Evolutionary conservation across 176 grass and related monocot species (phyloP).

Genomic region (Eremochloa ophiuroides): DNA sequence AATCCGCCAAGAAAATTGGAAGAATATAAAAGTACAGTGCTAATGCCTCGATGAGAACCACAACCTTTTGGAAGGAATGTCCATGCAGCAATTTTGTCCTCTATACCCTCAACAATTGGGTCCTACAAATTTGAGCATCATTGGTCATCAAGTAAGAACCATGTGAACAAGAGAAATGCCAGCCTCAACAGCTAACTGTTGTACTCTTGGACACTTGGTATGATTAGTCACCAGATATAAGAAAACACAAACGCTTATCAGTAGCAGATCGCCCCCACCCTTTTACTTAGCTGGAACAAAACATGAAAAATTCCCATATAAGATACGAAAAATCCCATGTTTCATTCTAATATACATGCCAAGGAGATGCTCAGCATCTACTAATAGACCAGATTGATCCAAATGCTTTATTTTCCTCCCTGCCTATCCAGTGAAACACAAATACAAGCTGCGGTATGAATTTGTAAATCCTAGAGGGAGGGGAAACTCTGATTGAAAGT

Average conservation of each 20-base stretch:
- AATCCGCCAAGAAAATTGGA: background rate
- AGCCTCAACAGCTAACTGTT: background rate
- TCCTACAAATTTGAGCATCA: no score
- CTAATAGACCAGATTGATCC: background rate
- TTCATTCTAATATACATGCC: background rate
- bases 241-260: no score
- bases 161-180: background rate
- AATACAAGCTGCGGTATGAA: background rate
- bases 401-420: background rate
- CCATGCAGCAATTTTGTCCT: slow-evolving; percentile 97
- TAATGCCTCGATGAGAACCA: slow-evolving; percentile 16
- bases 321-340: no score
- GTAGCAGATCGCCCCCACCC: no score
- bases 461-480: background rate
- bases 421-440: background rate
- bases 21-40: background rate
- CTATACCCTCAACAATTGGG: slow-evolving; percentile 77
- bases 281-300: no score
- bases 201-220: background rate
- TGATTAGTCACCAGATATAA: no score
- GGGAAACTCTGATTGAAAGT: background rate
- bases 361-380: background rate
- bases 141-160: slow-evolving; percentile 35
- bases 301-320: no score
- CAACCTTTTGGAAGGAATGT: slow-evolving; percentile 98